Percentiles rank a stretch among this genome's conserved stretches.
These are phyloP conservation scores for Zopfochytrium polystomum DNA, from an alignment of 371 early-diverging fungal species.

Conservation along the genomic window DNA sequence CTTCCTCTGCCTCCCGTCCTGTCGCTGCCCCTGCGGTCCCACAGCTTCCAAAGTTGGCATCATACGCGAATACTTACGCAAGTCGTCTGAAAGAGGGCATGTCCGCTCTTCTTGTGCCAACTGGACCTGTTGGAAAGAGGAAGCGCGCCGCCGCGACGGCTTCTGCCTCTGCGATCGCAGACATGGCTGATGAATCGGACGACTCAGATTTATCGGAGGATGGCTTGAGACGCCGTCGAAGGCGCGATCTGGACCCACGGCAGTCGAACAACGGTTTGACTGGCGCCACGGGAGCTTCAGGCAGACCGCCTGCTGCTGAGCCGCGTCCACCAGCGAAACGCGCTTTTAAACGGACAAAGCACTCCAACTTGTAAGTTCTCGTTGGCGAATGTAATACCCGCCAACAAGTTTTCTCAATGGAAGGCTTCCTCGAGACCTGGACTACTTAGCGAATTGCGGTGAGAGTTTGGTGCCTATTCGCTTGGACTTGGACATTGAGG, in stretches of 20 bases:
- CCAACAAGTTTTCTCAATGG: too few relatives aligned
- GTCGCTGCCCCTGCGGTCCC: too few relatives aligned
- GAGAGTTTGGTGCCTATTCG: slow-evolving; percentile 76
- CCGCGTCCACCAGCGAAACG: background rate
- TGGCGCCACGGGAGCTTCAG: background rate
- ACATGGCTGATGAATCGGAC: slow-evolving; percentile 7
- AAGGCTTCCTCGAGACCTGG: background rate
- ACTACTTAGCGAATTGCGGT: slow-evolving; percentile 10
- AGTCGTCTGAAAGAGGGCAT: slow-evolving; percentile 21
- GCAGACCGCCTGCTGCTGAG: background rate
- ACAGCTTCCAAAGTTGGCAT: slow-evolving; percentile 7
- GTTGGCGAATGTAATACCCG: too few relatives aligned
- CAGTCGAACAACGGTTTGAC: background rate
- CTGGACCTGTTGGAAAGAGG: slow-evolving; percentile 19
- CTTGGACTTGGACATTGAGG: slow-evolving; percentile 85
- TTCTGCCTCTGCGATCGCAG: slow-evolving; percentile 2
- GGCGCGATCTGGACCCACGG: background rate
- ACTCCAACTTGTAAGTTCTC: background rate
- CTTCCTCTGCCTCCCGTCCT: too few relatives aligned
- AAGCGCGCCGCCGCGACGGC: slow-evolving; percentile 12
- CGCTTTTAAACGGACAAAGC: background rate
- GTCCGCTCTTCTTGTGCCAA: slow-evolving; percentile 14
- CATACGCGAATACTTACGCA: slow-evolving; percentile 22
- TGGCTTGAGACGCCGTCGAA: background rate
- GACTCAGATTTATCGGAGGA: slow-evolving; percentile 24